phyloP scores from a whole-genome alignment of 805 yeast genomes.

The Candida yuanshanica region DNA sequence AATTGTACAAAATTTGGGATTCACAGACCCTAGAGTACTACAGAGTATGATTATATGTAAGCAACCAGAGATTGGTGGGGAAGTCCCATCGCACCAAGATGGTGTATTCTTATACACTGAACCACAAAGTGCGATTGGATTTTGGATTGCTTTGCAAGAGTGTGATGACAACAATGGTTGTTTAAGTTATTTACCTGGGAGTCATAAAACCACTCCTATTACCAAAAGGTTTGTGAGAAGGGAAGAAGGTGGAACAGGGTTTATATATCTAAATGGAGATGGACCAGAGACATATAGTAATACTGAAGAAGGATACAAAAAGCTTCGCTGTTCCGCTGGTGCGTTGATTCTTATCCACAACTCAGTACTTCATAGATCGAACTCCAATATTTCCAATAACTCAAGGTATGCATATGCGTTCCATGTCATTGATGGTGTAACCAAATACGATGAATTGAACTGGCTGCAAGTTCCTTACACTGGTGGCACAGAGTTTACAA shows the following conservation, averaged over 20 bases:
- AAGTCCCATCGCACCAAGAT: conserved; percentile 76
- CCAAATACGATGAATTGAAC: conserved; percentile 55
- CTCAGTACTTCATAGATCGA: conserved; percentile 67
- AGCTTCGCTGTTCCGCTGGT: conserved; percentile 65
- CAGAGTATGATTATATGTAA: conserved; percentile 79
- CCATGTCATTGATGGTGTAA: conserved; percentile 67
- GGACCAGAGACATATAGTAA: conserved; percentile 22
- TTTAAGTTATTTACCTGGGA: conserved; percentile 61
- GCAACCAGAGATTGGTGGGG: conserved; percentile 68
- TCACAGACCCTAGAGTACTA: conserved; percentile 61
- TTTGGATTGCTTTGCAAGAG: conserved; percentile 78
- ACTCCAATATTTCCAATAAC: conserved; percentile 44
- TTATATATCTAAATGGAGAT: conserved; percentile 31
- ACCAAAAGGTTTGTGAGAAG: conserved; percentile 58
- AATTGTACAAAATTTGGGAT: conserved; percentile 48
- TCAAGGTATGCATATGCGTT: conserved; percentile 77
- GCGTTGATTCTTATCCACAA: conserved; percentile 67
- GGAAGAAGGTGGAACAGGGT: conserved; percentile 50
- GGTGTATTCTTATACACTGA: conserved; percentile 66
- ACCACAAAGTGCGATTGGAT: conserved; percentile 70
- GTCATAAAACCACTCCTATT: conserved; percentile 54
- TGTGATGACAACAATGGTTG: conserved; percentile 67
- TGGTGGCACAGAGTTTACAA: conserved; percentile 59
- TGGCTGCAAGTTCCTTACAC: conserved; percentile 76
- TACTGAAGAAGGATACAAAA: conserved; percentile 35